phyloP scores from a whole-genome alignment of 805 yeast genomes.

The Naumovozyma baii region DNA sequence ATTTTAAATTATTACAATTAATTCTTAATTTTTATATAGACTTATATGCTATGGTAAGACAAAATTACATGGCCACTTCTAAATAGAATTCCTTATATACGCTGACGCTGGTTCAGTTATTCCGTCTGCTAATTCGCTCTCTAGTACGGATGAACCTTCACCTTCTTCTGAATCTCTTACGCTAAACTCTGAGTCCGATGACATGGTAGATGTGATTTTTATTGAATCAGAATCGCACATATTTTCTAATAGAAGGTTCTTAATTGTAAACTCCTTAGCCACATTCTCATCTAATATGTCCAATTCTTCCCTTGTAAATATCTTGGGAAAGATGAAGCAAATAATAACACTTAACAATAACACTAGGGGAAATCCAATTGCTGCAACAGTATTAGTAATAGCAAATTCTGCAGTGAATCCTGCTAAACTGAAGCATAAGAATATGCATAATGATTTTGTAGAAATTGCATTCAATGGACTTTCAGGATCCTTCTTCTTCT shows the following conservation, averaged over 20 bases:
- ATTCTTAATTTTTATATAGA: too few species aligned
- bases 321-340: conserved; percentile 50
- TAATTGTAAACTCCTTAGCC: conserved; percentile 46
- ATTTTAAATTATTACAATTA: too few species aligned
- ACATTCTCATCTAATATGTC: conserved; percentile 55
- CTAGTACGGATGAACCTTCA: too few species aligned
- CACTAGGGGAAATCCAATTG: conserved; percentile 90
- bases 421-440: conserved; percentile 46
- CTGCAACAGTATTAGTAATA: conserved; percentile 78
- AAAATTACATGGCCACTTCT: too few species aligned
- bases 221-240: conserved; percentile 8
- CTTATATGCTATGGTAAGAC: too few species aligned
- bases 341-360: conserved; percentile 55
- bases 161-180: too few species aligned
- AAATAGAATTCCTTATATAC: too few species aligned
- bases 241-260: conserved; percentile 31
- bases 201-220: too few species aligned
- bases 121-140: too few species aligned
- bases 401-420: conserved; percentile 78
- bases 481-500: conserved; percentile 28
- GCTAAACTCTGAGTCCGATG: too few species aligned
- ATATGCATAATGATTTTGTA: conserved; percentile 37
- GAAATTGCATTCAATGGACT: conserved; percentile 30
- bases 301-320: conserved; percentile 56
- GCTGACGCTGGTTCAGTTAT: too few species aligned